phyloP scores from a whole-genome alignment of 768 basidiomycete species.

The Tulasnella sp. region DNA sequence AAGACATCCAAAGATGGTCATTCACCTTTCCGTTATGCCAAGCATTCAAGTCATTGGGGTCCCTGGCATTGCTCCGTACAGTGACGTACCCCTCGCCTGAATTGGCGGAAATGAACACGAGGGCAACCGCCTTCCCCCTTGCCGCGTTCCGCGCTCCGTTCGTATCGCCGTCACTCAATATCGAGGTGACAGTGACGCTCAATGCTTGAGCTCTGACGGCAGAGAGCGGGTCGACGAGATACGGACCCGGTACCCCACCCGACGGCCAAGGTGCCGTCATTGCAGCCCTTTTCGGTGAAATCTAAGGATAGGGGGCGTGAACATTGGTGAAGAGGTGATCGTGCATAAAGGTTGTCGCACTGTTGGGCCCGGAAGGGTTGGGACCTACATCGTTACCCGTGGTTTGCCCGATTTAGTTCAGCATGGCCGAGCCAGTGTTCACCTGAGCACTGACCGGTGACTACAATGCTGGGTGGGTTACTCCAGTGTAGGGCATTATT shows the following conservation, averaged over 20 bases:
- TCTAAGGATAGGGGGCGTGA: neutral
- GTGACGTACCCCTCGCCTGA: conserved; percentile 16
- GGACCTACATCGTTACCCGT: conserved; percentile 39
- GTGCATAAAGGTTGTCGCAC: conserved; percentile 27
- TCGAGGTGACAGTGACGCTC: conserved; percentile 33
- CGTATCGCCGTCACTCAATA: conserved; percentile 39
- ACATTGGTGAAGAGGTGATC: neutral
- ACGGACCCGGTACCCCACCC: conserved; percentile 39
- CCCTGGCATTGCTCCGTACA: conserved; percentile 26
- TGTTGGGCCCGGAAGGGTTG: conserved; percentile 41
- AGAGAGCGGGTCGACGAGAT: conserved; percentile 24
- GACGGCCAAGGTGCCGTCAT: conserved; percentile 42
- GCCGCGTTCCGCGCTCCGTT: conserved; percentile 35
- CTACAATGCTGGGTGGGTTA: conserved; percentile 36
- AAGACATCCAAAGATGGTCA: neutral
- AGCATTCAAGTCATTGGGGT: conserved; percentile 28
- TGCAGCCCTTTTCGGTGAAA: conserved; percentile 40
- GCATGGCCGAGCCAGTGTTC: neutral
- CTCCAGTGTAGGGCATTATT: conserved; percentile 36
- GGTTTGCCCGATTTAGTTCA: neutral
- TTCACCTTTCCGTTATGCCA: conserved; percentile 27
- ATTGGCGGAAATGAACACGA: conserved; percentile 40
- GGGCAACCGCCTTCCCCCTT: conserved; percentile 34
- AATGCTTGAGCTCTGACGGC: conserved; percentile 36
- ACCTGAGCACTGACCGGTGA: conserved; percentile 33